These are phyloP conservation scores for Magnusiomyces suaveolens DNA, from an alignment of 1,139 yeast genomes.

Conservation along the genomic window DNA sequence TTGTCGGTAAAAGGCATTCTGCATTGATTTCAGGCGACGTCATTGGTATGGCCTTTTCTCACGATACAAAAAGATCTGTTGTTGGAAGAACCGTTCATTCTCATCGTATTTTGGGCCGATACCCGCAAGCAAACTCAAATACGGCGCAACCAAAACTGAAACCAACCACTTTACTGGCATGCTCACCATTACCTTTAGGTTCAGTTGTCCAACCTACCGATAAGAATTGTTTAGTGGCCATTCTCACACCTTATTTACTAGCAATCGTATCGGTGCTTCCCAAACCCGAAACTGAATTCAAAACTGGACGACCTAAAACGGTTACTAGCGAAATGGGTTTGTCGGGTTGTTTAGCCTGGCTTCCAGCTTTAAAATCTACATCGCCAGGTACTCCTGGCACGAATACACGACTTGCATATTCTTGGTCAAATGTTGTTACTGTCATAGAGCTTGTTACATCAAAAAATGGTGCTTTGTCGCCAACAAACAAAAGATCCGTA, in stretches of 20 bases:
- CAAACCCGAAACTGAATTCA: conserved; percentile 44
- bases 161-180: conserved; percentile 34
- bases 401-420: conserved; percentile 50
- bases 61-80: conserved; percentile 48
- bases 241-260: conserved; percentile 46
- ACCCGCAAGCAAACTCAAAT: conserved; percentile 23
- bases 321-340: conserved; percentile 30
- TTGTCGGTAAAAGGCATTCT: conserved; percentile 48
- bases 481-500: conserved; percentile 24
- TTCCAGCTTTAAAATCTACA: conserved; percentile 35
- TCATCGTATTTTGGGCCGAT: conserved; percentile 45
- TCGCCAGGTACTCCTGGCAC: conserved; percentile 18
- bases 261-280: conserved; percentile 51
- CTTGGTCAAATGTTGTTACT: conserved; percentile 53
- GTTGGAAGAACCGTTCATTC: conserved; percentile 45
- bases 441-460: conserved; percentile 46
- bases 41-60: conserved; percentile 51
- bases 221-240: conserved; percentile 49
- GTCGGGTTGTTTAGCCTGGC: conserved; percentile 54
- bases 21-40: conserved; percentile 52
- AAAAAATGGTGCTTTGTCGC: conserved; percentile 27
- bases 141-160: conserved; percentile 12
- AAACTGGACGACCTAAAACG: conserved; percentile 40
- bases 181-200: conserved; percentile 48
- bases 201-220: conserved; percentile 45